Evolutionary conservation across 768 basidiomycete species (phyloP), one percentile per base, ranked within the genome.

Genomic region (Strobilomyces dryophilus): DNA sequence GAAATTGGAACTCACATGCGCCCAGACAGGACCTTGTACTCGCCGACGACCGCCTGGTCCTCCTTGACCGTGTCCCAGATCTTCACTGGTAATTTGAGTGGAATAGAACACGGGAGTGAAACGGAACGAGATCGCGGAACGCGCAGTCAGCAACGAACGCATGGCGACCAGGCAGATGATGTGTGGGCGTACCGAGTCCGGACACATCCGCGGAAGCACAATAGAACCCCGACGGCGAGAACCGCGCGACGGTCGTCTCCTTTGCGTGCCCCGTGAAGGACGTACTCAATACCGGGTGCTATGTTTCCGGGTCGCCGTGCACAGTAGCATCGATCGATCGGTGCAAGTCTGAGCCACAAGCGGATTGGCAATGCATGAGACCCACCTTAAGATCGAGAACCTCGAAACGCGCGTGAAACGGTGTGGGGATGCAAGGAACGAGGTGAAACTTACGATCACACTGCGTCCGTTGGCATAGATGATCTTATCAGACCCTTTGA

Each of bases 161-260:
- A 14, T 17, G 31, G 47, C 21, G 11, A 36, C 9, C 9, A 17
- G 39, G 10, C 18, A 42, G 8, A 14, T 21, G 36, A 37, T n/a
- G 43, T 31, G 32, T 35, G 17, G 8, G 53, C 79, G 51, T 57
- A 91, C 92, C 92, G 50, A 82, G 89, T 37, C 95, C 95, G 29
- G 76, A 74, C 5, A 79, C 71, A 66, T 98, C 95, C 21, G 82
- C 95, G 29, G 92, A 95, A 5, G 95, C 95, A 64, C 90, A 93
- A 71, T 98, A 98, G 71, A 85, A 97, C 26, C 95, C 95, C 2
- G 92, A 89, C 0, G 94, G 95, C 2, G 93, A 93, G 61, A 97
- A 81, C 35, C 91, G 83, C 14, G 95, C 95, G 17, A 95, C 90
- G 2, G 91, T 94, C 8, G 92, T 79, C 50, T 85, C 85, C 59